These are phyloP conservation scores for Aschersonia sp. DNA, from an alignment of 2,329 filamentous ascomycete species.

Conservation along the genomic window DNA sequence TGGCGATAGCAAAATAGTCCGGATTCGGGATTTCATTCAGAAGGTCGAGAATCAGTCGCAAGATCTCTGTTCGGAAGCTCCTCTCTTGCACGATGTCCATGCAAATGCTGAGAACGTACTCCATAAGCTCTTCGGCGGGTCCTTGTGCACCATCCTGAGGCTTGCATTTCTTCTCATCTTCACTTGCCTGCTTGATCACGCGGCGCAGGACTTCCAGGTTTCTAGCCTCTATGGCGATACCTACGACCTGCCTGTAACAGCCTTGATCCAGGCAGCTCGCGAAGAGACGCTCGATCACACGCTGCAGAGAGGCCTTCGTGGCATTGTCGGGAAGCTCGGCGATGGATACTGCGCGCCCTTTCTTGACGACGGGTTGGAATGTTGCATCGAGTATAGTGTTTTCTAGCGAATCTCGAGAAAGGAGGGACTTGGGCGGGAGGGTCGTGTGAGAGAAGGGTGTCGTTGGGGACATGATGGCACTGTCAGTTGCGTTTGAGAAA, in stretches of 20 bases:
- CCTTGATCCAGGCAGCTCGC: conserved; percentile 76
- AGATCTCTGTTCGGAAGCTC: conserved; percentile 66
- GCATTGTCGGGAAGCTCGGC: conserved; percentile 52
- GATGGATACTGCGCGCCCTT: conserved; percentile 42
- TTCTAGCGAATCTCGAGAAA: conserved; percentile 66
- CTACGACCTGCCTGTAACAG: conserved; percentile 88
- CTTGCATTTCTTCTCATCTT: conserved; percentile 63
- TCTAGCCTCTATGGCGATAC: conserved; percentile 89
- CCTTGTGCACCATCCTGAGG: conserved; percentile 32
- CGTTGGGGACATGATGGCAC: conserved; percentile 68
- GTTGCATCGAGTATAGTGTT: conserved; percentile 46
- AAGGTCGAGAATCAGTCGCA: conserved; percentile 87
- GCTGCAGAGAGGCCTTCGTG: conserved; percentile 67
- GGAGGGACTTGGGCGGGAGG: conserved; percentile 81
- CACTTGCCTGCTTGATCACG: conserved; percentile 77
- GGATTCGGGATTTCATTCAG: conserved; percentile 83
- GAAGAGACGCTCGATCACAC: conserved; percentile 78
- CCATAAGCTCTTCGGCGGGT: conserved; percentile 83
- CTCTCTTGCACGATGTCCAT: conserved; percentile 97
- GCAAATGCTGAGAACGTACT: conserved; percentile 89
- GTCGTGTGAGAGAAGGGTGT: conserved; percentile 92
- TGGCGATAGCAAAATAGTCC: conserved; percentile 96
- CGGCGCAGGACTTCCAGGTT: conserved; percentile 76
- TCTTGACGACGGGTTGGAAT: conserved; percentile 37
- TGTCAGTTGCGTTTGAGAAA: conserved; percentile 57